These are phyloP conservation scores for Abeoforma whisleri DNA, from an alignment of 78 protist species.

Conservation along the genomic window DNA sequence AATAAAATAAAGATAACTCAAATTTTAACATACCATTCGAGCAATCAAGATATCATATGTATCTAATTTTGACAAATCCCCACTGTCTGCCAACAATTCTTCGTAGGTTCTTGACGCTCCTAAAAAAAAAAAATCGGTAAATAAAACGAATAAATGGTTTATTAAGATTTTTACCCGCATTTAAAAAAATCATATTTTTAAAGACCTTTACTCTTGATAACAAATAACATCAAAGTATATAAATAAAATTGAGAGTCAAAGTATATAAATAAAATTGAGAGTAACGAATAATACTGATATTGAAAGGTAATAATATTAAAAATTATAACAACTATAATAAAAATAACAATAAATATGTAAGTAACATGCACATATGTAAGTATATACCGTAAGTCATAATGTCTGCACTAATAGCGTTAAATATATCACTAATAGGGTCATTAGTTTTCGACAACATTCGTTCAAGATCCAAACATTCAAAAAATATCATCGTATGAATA, in stretches of 20 bases:
- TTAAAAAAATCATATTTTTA: too few species aligned
- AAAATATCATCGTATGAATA: background rate
- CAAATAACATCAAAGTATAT: too few species aligned
- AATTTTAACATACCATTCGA: background rate
- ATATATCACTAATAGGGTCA: background rate
- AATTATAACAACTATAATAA: background rate
- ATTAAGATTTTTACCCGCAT: background rate
- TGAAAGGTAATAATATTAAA: too few species aligned
- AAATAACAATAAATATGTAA: too few species aligned
- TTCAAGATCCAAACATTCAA: background rate
- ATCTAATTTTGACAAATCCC: background rate
- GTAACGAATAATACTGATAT: too few species aligned
- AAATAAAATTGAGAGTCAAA: too few species aligned
- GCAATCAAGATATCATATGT: background rate
- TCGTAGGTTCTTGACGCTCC: background rate
- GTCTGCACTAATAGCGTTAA: background rate
- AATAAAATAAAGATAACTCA: too few species aligned
- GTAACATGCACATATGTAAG: background rate
- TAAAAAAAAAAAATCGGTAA: background rate
- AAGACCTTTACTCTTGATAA: too few species aligned
- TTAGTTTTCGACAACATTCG: background rate
- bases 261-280: too few species aligned
- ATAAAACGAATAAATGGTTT: background rate
- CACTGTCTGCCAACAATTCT: background rate
- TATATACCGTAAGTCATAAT: background rate